phyloP scores from a whole-genome alignment of 2,329 filamentous ascomycete species.

The Akanthomyces dipterigenus region DNA sequence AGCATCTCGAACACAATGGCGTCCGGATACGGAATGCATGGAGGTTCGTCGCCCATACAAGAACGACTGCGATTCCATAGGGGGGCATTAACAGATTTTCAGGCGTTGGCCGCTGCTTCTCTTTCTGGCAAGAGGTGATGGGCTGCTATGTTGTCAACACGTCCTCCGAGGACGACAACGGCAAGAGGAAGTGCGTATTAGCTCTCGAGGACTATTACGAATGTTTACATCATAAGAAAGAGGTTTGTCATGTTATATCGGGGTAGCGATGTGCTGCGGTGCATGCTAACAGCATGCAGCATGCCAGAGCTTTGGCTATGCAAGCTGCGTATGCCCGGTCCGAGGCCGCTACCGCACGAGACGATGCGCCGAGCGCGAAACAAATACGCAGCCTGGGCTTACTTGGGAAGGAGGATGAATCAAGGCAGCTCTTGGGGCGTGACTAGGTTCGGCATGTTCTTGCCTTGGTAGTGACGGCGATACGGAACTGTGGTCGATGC shows the following conservation, averaged over 20 bases:
- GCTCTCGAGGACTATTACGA: conserved; percentile 96
- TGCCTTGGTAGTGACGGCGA: not conserved
- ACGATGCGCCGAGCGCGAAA: conserved; percentile 73
- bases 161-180: conserved; percentile 65
- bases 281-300: conserved; percentile 41
- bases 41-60: conserved; percentile 49
- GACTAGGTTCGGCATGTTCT: conserved; percentile 8
- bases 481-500: not conserved
- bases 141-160: conserved; percentile 98
- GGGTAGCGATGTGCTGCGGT: not conserved
- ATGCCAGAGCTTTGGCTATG: conserved; percentile 67
- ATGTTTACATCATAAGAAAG: conserved; percentile 97
- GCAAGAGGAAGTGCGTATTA: conserved; percentile 81
- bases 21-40: conserved; percentile 75
- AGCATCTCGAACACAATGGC: conserved; percentile 48
- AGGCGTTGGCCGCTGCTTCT: conserved; percentile 79
- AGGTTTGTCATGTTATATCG: conserved; percentile 56
- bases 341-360: conserved; percentile 66
- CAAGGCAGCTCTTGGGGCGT: conserved; percentile 49
- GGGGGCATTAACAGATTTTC: not conserved
- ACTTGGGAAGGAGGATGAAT: conserved; percentile 76
- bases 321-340: conserved; percentile 81
- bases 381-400: conserved; percentile 84
- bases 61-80: not conserved
- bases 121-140: conserved; percentile 99